These are phyloP conservation scores for Podospora tetraspora DNA, from an alignment of 495 filamentous ascomycete genomes.

Conservation along the genomic window DNA sequence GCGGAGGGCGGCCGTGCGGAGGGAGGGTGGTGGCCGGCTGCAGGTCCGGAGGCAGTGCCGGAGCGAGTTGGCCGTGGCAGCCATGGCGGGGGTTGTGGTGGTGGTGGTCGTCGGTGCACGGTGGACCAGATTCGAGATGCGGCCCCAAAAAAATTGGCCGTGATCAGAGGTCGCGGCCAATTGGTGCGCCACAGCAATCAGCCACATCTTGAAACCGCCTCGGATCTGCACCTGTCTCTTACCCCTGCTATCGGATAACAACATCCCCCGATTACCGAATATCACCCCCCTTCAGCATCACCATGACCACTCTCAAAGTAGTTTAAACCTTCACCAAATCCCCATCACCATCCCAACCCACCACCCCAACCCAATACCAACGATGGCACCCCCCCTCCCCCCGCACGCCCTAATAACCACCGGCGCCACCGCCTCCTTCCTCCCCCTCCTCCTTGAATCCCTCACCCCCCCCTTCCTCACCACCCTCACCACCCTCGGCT, in stretches of 20 bases:
- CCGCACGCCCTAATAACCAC: constrained; percentile 67
- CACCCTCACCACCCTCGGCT: constrained; percentile 49
- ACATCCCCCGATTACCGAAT: neutral
- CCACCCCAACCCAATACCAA: neutral
- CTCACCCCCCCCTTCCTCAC: constrained; percentile 56
- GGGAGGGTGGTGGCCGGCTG: constrained; percentile 21
- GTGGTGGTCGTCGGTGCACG: constrained; percentile 10
- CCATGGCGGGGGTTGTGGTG: constrained; percentile 35
- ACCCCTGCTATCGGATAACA: neutral
- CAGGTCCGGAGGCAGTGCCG: constrained; percentile 43
- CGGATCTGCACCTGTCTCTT: neutral
- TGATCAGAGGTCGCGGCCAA: constrained; percentile 1
- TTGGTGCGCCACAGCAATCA: neutral
- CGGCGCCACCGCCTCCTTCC: constrained; percentile 85
- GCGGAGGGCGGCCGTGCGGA: constrained; percentile 18
- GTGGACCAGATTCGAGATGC: constrained; percentile 1
- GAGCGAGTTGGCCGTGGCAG: constrained; percentile 44
- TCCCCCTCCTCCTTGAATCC: constrained; percentile 60
- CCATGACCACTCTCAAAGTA: too few relatives aligned
- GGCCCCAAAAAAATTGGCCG: constrained; percentile 4
- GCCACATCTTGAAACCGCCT: neutral
- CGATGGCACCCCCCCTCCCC: neutral
- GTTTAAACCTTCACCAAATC: neutral
- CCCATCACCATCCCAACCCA: neutral
- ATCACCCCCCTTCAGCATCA: neutral